Evolutionary conservation across 192 early-diverging fungal species (phyloP).

Genomic region (Irineochytrium annulatum): DNA sequence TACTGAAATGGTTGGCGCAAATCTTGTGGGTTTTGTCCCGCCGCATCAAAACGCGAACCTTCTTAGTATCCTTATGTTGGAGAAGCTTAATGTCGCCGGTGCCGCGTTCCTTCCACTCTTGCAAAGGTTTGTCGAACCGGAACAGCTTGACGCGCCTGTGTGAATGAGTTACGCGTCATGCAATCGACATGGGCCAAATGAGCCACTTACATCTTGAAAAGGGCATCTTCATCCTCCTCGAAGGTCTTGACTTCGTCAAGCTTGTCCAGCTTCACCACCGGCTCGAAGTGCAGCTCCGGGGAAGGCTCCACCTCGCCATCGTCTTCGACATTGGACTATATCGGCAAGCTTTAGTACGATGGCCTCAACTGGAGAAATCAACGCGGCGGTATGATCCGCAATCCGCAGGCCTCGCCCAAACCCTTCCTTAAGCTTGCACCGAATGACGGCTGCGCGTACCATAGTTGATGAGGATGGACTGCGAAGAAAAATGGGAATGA

Average conservation of each 20-base stretch:
- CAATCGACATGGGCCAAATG: constrained; percentile 8
- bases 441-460: no score
- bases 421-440: no score
- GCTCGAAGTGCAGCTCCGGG: constrained; percentile 92
- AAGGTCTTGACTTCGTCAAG: constrained; percentile 86
- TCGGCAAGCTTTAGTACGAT: no score
- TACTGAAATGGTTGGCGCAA: constrained; percentile 95
- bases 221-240: constrained; percentile 90
- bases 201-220: constrained; percentile 80
- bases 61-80: constrained; percentile 83
- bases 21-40: constrained; percentile 98
- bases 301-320: constrained; percentile 78
- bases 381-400: no score
- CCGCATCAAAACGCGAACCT: constrained; percentile 97
- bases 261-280: constrained; percentile 88
- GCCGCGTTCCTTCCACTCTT: constrained; percentile 99
- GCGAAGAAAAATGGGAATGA: no score
- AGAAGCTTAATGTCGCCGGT: constrained; percentile 96
- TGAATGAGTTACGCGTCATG: not conserved
- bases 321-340: no score
- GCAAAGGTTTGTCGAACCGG: constrained; percentile 86
- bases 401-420: no score
- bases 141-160: constrained; percentile 94
- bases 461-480: no score
- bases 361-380: no score